Conservation (phyloP, 1,284 basidiomycete species). For the Apiotrichum veenhuisii region DNA sequence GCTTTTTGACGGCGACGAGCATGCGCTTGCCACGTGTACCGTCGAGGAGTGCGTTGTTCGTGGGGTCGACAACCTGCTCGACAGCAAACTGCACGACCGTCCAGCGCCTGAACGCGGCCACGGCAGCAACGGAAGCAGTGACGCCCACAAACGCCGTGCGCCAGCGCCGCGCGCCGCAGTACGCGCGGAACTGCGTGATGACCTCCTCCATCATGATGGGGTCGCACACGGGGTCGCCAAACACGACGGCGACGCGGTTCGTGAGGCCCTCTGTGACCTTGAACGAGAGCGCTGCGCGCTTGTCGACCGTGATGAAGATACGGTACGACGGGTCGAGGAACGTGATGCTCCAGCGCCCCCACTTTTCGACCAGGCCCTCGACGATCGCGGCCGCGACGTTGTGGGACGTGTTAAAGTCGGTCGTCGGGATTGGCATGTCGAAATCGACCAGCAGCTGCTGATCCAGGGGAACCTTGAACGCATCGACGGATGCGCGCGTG, state of each 20-base stretch:
- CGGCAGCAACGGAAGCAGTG: background rate
- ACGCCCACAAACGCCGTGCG: conserved; percentile 14
- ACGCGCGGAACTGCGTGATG: conserved; percentile 7
- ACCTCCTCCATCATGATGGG: background rate
- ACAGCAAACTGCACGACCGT: conserved; percentile 11
- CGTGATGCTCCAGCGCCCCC: conserved; percentile 18
- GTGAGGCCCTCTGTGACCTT: conserved; percentile 1
- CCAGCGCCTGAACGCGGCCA: conserved; percentile 1
- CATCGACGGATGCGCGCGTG: background rate
- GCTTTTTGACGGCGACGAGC: conserved; percentile 4
- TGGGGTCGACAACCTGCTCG: conserved; percentile 15
- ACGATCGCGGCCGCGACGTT: conserved; percentile 5
- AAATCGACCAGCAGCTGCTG: background rate
- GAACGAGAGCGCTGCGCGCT: conserved; percentile 14
- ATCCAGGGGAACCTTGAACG: background rate
- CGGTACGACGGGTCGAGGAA: conserved; percentile 16
- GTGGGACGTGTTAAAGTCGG: conserved; percentile 4
- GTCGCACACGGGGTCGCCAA: conserved; percentile 12
- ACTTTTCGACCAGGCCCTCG: conserved; percentile 5
- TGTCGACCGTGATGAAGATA: conserved; percentile 9
- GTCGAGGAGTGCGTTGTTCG: conserved; percentile 10
- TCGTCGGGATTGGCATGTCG: background rate
- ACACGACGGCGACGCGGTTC: conserved; percentile 7
- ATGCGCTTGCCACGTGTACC: conserved; percentile 11
- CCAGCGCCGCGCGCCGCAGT: conserved; percentile 1